Evolutionary conservation across 2,329 filamentous ascomycete species (phyloP), one percentile per base, ranked within the genome.

Genomic region (Neofusicoccum sp.): DNA sequence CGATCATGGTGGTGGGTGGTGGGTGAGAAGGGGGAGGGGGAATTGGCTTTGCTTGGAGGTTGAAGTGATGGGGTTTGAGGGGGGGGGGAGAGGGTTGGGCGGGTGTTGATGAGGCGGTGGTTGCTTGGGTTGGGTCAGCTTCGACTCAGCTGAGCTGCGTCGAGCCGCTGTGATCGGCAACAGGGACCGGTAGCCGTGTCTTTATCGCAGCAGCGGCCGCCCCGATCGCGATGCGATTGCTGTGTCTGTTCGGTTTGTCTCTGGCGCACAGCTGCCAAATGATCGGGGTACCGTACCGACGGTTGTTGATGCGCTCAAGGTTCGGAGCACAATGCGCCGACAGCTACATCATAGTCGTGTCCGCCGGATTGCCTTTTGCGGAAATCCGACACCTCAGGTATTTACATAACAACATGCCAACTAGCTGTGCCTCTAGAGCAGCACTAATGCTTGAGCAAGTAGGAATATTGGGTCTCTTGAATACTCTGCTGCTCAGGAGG

Each of bases 161-260:
- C 44, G 31, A 47, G 44, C 44, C 49, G 34, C 47, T 30, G 38
- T 31, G 49, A 54, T 54, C 49, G 49, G 49, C 49, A 54, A 30
- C 33, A 41, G 36, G 14, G 26, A 12, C 26, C 24, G 49, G 24
- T 54, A 30, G 36, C 49, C 49, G 49, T 54, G 26, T 33, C 34
- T 54, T 14, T 54, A 54, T 54, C 36, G 36, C 14, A 11, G 26
- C 30, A 14, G 34, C 48, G 48, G 48, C 26, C 49, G 34, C 26
- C 20, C 49, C 49, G 36, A 54, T 34, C 36, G 20, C 14, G 34
- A 9, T 33, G 28, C 14, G 6, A 16, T 40, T 40, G n/a, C 11
- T 40, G 4, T 40, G 16, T 16, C 16, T 16, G 7, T 8, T 16
- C 16, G 20, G 20, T 20, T 20, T 20, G 20, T 20, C 20, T 20